A percentile compares a stretch with the other conserved stretches of the same genome.
Evolutionary conservation across 768 basidiomycete genomes (phyloP).

Genomic region (Boletus tomentosulus): DNA sequence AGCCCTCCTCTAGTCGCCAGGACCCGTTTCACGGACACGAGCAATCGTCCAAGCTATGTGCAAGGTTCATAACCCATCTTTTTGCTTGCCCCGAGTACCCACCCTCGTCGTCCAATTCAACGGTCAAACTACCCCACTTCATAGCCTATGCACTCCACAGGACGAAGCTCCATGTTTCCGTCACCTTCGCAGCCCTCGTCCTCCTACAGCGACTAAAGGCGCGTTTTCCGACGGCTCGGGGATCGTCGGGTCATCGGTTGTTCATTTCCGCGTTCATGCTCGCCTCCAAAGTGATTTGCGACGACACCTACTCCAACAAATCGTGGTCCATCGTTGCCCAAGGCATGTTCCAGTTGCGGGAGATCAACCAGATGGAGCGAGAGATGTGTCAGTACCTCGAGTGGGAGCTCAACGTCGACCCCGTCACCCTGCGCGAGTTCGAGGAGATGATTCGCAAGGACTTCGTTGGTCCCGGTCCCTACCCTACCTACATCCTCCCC

Average conservation of each 20-base stretch:
- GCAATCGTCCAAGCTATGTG: slow-evolving; percentile 60
- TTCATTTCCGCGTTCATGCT: slow-evolving; percentile 77
- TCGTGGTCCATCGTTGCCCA: slow-evolving; percentile 90
- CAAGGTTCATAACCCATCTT: slow-evolving; percentile 77
- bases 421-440: slow-evolving; percentile 55
- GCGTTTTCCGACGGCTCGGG: slow-evolving; percentile 72
- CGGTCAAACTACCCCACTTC: slow-evolving; percentile 47
- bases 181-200: slow-evolving; percentile 38
- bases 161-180: slow-evolving; percentile 56
- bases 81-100: slow-evolving; percentile 86
- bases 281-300: slow-evolving; percentile 78
- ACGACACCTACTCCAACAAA: slow-evolving; percentile 92
- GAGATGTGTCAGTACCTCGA: slow-evolving; percentile 87
- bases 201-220: slow-evolving; percentile 64
- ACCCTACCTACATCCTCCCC: slow-evolving; percentile 59
- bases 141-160: slow-evolving; percentile 68
- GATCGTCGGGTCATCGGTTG: slow-evolving; percentile 66
- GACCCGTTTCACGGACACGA: slow-evolving; percentile 60
- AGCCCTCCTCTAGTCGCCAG: slow-evolving; percentile 21
- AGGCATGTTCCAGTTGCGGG: slow-evolving; percentile 71
- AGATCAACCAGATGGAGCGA: slow-evolving; percentile 80
- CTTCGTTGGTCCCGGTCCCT: slow-evolving; percentile 52
- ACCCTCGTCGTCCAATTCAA: slow-evolving; percentile 36
- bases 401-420: slow-evolving; percentile 83
- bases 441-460: slow-evolving; percentile 58